phyloP scores from a whole-genome alignment of 148 eudicot species.

The Simmondsia chinensis region DNA sequence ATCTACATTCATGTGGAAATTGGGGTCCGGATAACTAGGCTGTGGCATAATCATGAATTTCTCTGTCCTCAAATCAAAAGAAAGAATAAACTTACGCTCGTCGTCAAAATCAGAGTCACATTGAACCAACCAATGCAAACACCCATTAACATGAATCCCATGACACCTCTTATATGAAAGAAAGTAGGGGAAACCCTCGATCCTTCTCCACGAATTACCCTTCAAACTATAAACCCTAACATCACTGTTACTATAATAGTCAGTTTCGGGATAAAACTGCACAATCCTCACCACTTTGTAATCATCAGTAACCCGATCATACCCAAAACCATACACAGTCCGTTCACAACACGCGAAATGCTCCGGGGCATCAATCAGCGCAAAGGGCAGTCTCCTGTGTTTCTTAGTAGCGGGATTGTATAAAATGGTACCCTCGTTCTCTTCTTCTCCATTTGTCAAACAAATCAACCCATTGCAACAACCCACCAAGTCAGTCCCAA shows the following conservation, averaged over 20 bases:
- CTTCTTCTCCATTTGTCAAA: conserved; percentile 21
- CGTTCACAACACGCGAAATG: not conserved
- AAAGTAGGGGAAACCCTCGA: not conserved
- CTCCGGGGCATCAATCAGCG: conserved; percentile 12
- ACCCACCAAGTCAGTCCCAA: conserved; percentile 29
- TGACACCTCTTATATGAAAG: not conserved
- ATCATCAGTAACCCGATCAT: conserved; percentile 10
- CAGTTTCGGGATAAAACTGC: not conserved
- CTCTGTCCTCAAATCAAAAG: not conserved
- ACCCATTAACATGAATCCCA: not conserved
- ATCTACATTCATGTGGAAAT: not conserved
- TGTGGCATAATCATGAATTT: not conserved
- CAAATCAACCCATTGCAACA: conserved; percentile 50
- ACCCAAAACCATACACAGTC: conserved; percentile 37
- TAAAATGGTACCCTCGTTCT: conserved; percentile 10
- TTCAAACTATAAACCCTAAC: not conserved
- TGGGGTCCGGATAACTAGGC: not conserved
- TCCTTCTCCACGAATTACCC: not conserved
- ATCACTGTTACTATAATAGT: not conserved
- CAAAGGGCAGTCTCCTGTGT: conserved; percentile 14
- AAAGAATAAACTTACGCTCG: no score
- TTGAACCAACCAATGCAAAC: not conserved
- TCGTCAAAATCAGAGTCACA: not conserved
- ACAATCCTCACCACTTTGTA: not conserved
- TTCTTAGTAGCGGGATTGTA: conserved; percentile 37